Evolutionary conservation across 768 basidiomycete species (phyloP), one percentile per base, ranked within the genome.

Genomic region (Tephrocybe sp.): DNA sequence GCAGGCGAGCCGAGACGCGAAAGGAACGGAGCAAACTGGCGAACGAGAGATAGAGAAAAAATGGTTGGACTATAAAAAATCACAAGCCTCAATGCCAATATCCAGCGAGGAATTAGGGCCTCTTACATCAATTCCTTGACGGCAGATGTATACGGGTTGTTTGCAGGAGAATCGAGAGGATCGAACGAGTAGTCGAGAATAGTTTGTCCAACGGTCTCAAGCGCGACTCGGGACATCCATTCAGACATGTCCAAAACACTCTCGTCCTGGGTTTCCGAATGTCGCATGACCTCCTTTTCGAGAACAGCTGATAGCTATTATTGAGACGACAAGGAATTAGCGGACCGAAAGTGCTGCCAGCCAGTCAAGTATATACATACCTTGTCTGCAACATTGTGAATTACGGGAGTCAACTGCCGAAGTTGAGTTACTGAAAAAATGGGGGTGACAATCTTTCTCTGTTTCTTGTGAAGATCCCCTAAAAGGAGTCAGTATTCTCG

Each of bases 171-270:
- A 39, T 76, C 71, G 9, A 77, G 64, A 2, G 75, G 74, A 53
- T 78, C 74, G 54, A 78, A 78, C 11, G 73, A 75, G 53, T 77
- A 74, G 0, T 72, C 74, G 1, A 78, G 63, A 19, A 77, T 65
- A 4, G 73, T 68, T 53, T 70, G 69, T 12, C 75, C 77, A 11
- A 75, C 68, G 0, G 68, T 64, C 54, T 77, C 76, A 6, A 78
- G 63, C 13, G 77, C 71, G 4, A 73, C 68, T 16, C 76, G 68
- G 17, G 67, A 72, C 62, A 73, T 68, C 72, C 74, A 77, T 49
- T 75, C 71, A 4, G 72, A 71, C 71, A 79, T 74, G 49, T 77
- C 72, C 12, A 79, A 56, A 20, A 72, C 60, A 40, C 60, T 53
- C 32, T 54, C 56, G 23, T 46, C 56, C 17, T 45, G 40, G 35